Evolutionary conservation across 768 basidiomycete species (phyloP).

Genomic region (Suillus ampliporus): DNA sequence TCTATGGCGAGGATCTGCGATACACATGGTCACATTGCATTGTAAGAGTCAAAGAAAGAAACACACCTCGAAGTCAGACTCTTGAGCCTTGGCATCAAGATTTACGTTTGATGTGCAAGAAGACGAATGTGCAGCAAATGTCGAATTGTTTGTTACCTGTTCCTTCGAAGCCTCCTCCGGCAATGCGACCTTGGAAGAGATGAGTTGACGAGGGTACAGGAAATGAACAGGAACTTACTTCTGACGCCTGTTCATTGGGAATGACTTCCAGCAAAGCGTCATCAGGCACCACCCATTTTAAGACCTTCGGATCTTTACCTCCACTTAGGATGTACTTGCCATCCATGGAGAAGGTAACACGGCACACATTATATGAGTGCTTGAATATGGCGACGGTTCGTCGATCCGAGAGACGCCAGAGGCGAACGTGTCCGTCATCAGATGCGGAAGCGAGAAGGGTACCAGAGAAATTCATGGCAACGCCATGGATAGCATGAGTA

Average conservation of each 20-base stretch:
- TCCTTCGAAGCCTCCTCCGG: neutral
- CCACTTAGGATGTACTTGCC: neutral
- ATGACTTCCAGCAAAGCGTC: neutral
- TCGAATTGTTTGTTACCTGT: neutral
- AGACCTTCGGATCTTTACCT: neutral
- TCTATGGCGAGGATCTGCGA: neutral
- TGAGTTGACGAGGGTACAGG: neutral
- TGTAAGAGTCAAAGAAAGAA: neutral
- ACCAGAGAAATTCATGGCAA: neutral
- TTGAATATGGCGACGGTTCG: neutral
- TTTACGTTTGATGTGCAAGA: neutral
- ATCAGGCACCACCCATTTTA: neutral
- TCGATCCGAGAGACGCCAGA: neutral
- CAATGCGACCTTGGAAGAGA: neutral
- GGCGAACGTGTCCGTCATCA: neutral
- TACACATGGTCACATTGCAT: neutral
- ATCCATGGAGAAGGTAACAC: neutral
- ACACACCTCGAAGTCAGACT: neutral
- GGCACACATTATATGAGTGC: no score
- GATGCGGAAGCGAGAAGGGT: neutral
- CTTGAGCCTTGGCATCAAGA: neutral
- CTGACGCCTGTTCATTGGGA: neutral
- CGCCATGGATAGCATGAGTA: accelerated
- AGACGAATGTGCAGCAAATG: neutral
- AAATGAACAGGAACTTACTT: neutral